These are phyloP conservation scores for Talaromyces sp. DNA, from an alignment of 2,329 filamentous ascomycete species.

Conservation along the genomic window DNA sequence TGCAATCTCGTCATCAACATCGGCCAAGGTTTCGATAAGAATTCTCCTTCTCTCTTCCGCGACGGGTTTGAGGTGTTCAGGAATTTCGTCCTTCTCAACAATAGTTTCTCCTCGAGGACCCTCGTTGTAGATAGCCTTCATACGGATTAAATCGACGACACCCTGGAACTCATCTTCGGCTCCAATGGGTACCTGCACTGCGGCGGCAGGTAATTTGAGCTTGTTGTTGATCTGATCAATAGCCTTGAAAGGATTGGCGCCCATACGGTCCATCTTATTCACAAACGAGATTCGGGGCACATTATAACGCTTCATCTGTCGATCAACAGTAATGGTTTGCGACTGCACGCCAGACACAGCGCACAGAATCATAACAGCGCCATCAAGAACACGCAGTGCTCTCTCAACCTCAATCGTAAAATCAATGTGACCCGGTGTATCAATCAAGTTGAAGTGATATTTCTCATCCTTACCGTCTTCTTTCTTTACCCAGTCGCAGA, in stretches of 20 bases:
- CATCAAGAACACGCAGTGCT: slow-evolving; percentile 89
- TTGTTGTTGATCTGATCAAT: slow-evolving; percentile 97
- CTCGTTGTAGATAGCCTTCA: slow-evolving; percentile 92
- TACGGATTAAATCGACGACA: slow-evolving; percentile 85
- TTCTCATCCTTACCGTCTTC: slow-evolving; percentile 75
- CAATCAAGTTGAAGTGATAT: slow-evolving; percentile 98
- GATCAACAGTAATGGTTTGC: slow-evolving; percentile 96
- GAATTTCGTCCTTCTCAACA: slow-evolving; percentile 73
- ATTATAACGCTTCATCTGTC: slow-evolving; percentile 98
- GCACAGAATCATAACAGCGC: slow-evolving; percentile 97
- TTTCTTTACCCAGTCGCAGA: slow-evolving; percentile 92
- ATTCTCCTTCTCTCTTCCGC: slow-evolving; percentile 78
- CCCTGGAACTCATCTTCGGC: slow-evolving; percentile 87
- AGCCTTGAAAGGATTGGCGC: slow-evolving; percentile 95
- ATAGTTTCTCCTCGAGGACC: slow-evolving; percentile 77
- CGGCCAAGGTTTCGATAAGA: slow-evolving; percentile 90
- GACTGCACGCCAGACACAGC: slow-evolving; percentile 96
- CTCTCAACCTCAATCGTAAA: slow-evolving; percentile 99
- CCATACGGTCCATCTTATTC: slow-evolving; percentile 99
- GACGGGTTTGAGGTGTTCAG: slow-evolving; percentile 70
- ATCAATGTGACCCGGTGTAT: slow-evolving; percentile 97
- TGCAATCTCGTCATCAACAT: slow-evolving; percentile 97
- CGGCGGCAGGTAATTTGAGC: slow-evolving; percentile 86
- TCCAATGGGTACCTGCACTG: slow-evolving; percentile 91
- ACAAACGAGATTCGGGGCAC: slow-evolving; percentile 93